Conservation (phyloP, 2,329 filamentous ascomycete genomes). For the Colletotrichum costaricense region DNA sequence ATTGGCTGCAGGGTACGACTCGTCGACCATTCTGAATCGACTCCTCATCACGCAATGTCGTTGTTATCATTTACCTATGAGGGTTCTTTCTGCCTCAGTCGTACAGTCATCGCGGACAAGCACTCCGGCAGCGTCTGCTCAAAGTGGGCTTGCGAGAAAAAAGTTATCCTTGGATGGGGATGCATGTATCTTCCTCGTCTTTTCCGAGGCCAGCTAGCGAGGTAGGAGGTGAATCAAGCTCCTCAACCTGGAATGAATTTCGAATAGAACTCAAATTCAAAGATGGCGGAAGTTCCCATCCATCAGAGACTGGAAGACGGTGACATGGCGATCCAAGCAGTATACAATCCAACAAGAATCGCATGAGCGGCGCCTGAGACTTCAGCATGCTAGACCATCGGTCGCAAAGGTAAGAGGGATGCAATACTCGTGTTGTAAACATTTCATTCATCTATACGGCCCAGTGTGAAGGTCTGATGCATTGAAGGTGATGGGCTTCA, state of each 20-base stretch:
- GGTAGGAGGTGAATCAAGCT: not conserved
- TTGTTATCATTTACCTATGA: conserved; percentile 3
- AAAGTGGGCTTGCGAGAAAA: conserved; percentile 1
- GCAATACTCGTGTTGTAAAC: not conserved
- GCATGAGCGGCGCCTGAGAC: too few relatives aligned
- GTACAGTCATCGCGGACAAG: not conserved
- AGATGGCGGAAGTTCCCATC: conserved; percentile 44
- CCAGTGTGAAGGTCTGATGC: not conserved
- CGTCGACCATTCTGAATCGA: not conserved
- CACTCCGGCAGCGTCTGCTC: not conserved
- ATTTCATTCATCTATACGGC: not conserved
- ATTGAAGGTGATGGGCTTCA: not conserved
- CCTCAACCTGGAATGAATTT: conserved; percentile 22
- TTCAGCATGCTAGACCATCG: not conserved
- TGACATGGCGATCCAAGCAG: conserved; percentile 26
- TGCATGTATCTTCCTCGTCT: not conserved
- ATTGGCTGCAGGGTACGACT: not conserved
- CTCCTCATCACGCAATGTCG: conserved; percentile 12
- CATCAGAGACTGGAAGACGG: conserved; percentile 33
- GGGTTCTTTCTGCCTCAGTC: not conserved
- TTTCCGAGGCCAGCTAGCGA: not conserved
- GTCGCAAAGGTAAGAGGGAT: not conserved
- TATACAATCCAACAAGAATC: not conserved
- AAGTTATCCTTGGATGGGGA: conserved; percentile 18
- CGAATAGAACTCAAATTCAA: conserved; percentile 50